A percentile compares a stretch with the other conserved stretches of the same genome.
Conservation (phyloP, 2,329 filamentous ascomycete species). For the Xylaria sp. region DNA sequence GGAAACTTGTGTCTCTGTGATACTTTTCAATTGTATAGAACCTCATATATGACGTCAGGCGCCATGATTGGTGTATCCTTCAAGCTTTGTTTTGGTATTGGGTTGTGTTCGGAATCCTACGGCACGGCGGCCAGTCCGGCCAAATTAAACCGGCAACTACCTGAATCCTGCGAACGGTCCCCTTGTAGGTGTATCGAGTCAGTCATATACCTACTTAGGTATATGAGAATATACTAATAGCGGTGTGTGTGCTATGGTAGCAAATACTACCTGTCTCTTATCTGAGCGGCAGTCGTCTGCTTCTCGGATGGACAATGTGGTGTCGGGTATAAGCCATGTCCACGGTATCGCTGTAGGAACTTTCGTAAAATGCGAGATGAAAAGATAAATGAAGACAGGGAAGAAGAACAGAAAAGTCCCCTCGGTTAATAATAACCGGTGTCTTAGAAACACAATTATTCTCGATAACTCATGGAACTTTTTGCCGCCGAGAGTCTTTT, state of each 20-base stretch:
- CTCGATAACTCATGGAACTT: too few species aligned
- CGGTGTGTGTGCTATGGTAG: neutral
- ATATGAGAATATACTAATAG: neutral
- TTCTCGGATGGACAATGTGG: neutral
- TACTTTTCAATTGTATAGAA: neutral
- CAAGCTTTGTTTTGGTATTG: neutral
- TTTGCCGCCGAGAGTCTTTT: too few species aligned
- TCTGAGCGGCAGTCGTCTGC: neutral
- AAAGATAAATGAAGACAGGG: too few species aligned
- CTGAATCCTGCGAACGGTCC: neutral
- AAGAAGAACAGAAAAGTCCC: too few species aligned
- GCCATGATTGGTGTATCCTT: neutral
- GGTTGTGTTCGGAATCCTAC: neutral
- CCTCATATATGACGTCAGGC: neutral
- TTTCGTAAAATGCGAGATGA: too few species aligned
- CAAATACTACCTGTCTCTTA: neutral
- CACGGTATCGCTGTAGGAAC: too few species aligned
- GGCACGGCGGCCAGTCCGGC: neutral
- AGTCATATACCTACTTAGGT: neutral
- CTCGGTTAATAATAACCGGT: too few species aligned
- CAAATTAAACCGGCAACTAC: neutral
- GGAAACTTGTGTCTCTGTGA: neutral
- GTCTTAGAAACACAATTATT: too few species aligned
- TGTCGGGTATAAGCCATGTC: neutral
- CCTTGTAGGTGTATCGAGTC: neutral